Conservation (phyloP, 2,329 filamentous ascomycete species). For the Hypoxylon sp. region DNA sequence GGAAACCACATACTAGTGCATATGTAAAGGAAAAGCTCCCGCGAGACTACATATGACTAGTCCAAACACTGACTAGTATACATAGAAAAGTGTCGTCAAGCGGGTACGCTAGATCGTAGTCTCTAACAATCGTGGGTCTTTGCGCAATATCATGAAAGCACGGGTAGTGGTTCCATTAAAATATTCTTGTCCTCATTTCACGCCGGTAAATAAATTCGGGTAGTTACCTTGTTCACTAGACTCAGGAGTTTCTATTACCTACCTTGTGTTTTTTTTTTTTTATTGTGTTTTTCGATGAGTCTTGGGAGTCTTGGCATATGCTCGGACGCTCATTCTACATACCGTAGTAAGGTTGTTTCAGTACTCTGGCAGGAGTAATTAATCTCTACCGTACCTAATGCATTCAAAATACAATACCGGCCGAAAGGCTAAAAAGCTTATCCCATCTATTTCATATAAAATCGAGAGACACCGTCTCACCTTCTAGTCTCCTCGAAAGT, state of each 20-base stretch:
- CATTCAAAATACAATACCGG: too few relatives aligned
- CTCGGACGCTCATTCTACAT: too few relatives aligned
- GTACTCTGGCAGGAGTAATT: too few relatives aligned
- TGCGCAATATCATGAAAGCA: neutral
- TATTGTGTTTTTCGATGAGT: too few relatives aligned
- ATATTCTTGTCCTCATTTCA: neutral
- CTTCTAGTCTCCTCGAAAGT: neutral
- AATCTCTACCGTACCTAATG: too few relatives aligned
- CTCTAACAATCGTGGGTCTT: slow-evolving; percentile 15
- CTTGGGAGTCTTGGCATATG: too few relatives aligned
- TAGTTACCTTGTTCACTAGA: neutral
- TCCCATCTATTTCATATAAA: neutral
- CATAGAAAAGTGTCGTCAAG: neutral
- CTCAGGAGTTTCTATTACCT: too few relatives aligned
- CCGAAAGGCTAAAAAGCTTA: neutral
- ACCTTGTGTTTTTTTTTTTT: too few relatives aligned
- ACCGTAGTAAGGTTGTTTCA: too few relatives aligned
- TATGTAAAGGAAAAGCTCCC: slow-evolving; percentile 10
- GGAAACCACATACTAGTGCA: neutral
- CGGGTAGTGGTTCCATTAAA: neutral
- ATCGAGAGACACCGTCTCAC: neutral
- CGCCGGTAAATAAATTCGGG: neutral
- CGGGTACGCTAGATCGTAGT: slow-evolving; percentile 18
- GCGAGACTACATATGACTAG: slow-evolving; percentile 2
- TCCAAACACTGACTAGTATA: neutral